Conservation (phyloP, 257 asterid species). For the Primulina huaijiensis region DNA sequence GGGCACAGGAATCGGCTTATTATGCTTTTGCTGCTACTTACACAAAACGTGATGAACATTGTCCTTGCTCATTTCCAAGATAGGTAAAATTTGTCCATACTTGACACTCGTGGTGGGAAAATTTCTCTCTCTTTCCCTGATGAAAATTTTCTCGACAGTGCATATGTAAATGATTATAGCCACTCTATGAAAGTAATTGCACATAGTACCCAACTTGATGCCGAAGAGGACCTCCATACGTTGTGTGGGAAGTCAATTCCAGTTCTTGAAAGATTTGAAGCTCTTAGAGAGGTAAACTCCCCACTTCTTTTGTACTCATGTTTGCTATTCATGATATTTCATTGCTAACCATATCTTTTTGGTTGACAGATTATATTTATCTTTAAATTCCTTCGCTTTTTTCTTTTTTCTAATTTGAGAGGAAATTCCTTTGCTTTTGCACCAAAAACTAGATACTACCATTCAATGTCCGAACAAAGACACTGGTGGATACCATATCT, state of each 20-base stretch:
- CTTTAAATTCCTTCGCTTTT: not conserved
- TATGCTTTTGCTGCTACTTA: constrained; percentile 66
- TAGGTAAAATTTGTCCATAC: constrained; percentile 42
- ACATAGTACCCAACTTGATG: constrained; percentile 34
- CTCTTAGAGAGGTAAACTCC: constrained; percentile 64
- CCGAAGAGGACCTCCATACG: constrained; percentile 46
- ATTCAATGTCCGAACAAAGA: not conserved
- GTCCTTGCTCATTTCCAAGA: constrained; percentile 81
- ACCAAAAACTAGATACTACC: not conserved
- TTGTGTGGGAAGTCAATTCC: constrained; percentile 64
- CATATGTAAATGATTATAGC: constrained; percentile 31
- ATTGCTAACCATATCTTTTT: not conserved
- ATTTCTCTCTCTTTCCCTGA: constrained; percentile 16
- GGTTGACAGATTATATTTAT: not conserved
- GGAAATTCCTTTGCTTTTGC: not conserved
- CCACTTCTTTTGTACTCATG: not conserved
- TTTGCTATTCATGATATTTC: not conserved
- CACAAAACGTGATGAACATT: constrained; percentile 83
- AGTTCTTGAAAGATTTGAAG: constrained; percentile 75
- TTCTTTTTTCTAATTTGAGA: no score
- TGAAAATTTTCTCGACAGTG: constrained; percentile 26
- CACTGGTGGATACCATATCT: not conserved
- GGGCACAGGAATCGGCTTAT: constrained; percentile 72
- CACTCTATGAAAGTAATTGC: constrained; percentile 36
- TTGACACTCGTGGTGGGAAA: not conserved